Conservation (phyloP, 306 rosid species). For the Gastrolobium villosum region DNA sequence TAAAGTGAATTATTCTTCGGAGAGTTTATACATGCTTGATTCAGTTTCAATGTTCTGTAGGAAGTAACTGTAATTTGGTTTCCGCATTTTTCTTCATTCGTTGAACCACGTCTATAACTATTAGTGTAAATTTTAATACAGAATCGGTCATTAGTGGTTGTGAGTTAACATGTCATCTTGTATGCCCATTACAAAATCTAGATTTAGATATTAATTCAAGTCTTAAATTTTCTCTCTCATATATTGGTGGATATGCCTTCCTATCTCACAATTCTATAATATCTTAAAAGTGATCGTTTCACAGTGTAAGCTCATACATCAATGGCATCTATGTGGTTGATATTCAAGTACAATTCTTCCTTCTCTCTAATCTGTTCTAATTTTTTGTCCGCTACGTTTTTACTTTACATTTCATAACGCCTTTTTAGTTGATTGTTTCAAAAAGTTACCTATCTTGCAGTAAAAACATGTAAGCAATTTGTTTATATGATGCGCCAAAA, state of each 20-base stretch:
- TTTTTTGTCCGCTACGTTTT: neutral
- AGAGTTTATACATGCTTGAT: conserved; percentile 66
- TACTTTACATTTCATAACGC: neutral
- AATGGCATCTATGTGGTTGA: neutral
- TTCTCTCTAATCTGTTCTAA: neutral
- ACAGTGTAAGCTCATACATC: neutral
- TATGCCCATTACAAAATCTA: conserved; percentile 14
- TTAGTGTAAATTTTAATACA: conserved; percentile 1
- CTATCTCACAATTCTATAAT: neutral
- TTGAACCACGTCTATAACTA: conserved; percentile 8
- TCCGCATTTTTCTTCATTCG: neutral
- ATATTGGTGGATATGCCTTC: neutral
- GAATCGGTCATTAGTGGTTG: neutral
- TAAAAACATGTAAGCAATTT: conserved; percentile 17
- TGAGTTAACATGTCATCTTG: neutral
- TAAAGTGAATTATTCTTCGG: conserved; percentile 65
- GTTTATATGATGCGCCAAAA: conserved; percentile 4
- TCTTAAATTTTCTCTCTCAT: conserved; percentile 1
- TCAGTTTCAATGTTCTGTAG: conserved; percentile 53
- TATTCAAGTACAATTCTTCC: neutral
- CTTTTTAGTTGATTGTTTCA: neutral
- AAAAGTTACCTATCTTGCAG: neutral
- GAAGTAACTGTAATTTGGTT: conserved; percentile 39
- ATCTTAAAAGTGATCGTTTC: neutral
- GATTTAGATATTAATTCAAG: conserved; percentile 21